Base-by-base conservation (phyloP, 441 rosid species). In the Macaranga tanarius region DNA sequence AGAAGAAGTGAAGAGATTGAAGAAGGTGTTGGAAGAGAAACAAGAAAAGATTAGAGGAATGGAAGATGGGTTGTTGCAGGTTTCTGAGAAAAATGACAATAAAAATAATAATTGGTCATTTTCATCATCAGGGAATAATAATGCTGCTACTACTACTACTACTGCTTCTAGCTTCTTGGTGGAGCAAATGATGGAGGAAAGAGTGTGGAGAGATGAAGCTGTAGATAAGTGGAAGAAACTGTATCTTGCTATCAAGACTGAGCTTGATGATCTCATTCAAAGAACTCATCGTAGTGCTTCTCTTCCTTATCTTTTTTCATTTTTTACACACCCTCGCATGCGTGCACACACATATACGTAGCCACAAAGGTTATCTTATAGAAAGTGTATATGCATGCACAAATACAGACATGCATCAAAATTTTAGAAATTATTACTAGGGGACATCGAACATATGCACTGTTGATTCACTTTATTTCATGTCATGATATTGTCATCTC, bases 181-280 rank as follows among this genome's bases (percentile, higher is more conserved):
- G 70, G 91, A 84, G 80, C 87, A 78, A 73, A 89, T 85, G 90
- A 82, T 80, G 74, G 78, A 86, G 77, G 97, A 92, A 77, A 90
- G 92, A 64, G 84, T 85, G 0, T 66, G 85, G 72, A 72, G 93
- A 57, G 96, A 92, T 73, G 91, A 89, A 55, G 90, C 93, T 25
- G 92, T 86, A 47, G 91, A 88, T 77, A 89, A 84, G 65, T 92
- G 97, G 97, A 92, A 92, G 81, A 89, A 81, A 23, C 90, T 92
- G 25, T 92, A 90, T 65, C 92, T 88, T 44, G 86, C 95, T 73
- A 90, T 92, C 76, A 92, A 88, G 86, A 81, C 76, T 20, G 95
- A 92, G 93, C 92, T 92, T 74, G 96, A 92, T 75, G 81, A 89
- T 75, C 93, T 92, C 74, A 85, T 92, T 57, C 90, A 85, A 72